phyloP scores from a whole-genome alignment of 495 filamentous ascomycete species.

The Aspergillus saccharolyticus region DNA sequence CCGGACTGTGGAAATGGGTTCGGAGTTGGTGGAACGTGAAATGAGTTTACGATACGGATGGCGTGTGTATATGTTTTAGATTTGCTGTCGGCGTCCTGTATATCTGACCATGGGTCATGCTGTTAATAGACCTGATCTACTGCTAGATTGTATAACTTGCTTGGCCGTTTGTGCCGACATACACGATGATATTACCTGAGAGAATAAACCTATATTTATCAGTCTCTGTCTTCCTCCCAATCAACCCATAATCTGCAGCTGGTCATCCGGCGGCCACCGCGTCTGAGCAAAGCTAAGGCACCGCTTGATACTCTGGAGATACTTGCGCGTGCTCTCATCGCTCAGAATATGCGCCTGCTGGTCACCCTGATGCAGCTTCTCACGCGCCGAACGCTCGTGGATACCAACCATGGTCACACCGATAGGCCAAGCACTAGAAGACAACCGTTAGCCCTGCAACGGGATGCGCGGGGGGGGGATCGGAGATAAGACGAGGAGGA shows the following conservation, averaged over 20 bases:
- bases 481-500: constrained; percentile 6
- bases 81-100: constrained; percentile 1
- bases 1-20: constrained; percentile 1
- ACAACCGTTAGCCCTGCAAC: background rate
- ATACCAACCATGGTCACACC: constrained; percentile 99
- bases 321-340: constrained; percentile 91
- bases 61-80: background rate
- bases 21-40: background rate
- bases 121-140: background rate
- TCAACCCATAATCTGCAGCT: constrained; percentile 93
- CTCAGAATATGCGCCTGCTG: constrained; percentile 94
- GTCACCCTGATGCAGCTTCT: constrained; percentile 87
- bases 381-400: constrained; percentile 89
- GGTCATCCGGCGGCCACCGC: constrained; percentile 90
- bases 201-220: background rate
- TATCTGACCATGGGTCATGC: constrained; percentile 8
- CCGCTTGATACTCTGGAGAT: constrained; percentile 94
- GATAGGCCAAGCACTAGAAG: constrained; percentile 80
- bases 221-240: background rate
- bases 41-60: background rate
- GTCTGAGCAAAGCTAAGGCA: constrained; percentile 96
- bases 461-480: no score
- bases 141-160: background rate
- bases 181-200: background rate
- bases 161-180: background rate